Base-by-base conservation (phyloP, 2,329 filamentous ascomycete genomes). In the Alternaria arborescens region DNA sequence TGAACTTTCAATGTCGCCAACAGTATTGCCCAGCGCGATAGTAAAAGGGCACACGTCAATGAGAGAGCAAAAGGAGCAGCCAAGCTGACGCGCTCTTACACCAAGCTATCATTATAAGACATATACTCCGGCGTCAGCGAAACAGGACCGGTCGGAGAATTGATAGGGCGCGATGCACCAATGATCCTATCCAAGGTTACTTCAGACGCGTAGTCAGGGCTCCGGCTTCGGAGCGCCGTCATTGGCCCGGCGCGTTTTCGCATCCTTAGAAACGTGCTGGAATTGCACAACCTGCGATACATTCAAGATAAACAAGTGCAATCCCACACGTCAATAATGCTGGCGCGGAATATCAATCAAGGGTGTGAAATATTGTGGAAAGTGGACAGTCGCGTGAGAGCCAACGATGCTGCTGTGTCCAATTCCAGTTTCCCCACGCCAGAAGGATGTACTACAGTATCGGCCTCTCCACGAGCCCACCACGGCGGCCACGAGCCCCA, bases 181-280 rank as follows among this genome's bases (percentile, higher is more conserved):
- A 62, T 64, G 51, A 55, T 56, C 34, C 14, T 51, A 53, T 28
- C 46, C 51, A 43, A 59, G 58, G 58, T 69, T 67, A 71, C 69
- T 68, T 60, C 62, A 68, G 64, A 61, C 60, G 52, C 64, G 59
- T 62, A 62, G 67, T 70, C 65, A 72, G 61, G 61, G 65, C 68
- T 71, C 72, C 72, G 71, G 73, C 62, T 65, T 67, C 71, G 72
- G 72, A 60, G 67, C 52, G 46, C 52, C 55, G 58, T 57, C 44
- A 69, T 71, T 71, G 68, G 67, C 24, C 59, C 57, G 52, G 66
- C 55, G 68, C 61, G 54, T 50, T 48, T 46, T 58, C 53, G 58
- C 59, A 52, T 60, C 50, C 47, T 58, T 52, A 46, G 58, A 65
- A 61, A 60, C 61, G 62, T 66, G 62, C 60, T 55, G 50, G 52